Evolutionary conservation across 2,329 filamentous ascomycete genomes (phyloP).

Genomic region (Penicillium janthinellum): DNA sequence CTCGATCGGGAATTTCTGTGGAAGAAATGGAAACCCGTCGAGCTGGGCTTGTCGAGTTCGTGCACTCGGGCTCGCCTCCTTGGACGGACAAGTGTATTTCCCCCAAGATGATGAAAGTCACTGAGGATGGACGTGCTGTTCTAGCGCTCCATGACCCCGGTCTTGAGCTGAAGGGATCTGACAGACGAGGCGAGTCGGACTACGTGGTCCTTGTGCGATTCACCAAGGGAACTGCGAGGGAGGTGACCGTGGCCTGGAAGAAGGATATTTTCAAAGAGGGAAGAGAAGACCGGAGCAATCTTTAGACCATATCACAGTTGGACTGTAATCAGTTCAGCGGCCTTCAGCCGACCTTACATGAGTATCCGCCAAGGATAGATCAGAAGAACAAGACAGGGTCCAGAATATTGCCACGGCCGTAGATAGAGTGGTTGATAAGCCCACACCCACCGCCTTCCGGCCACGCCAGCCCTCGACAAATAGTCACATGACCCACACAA

Average conservation of each 20-base stretch:
- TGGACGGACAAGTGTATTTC: slow-evolving; percentile 53
- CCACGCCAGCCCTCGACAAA: slow-evolving; percentile 42
- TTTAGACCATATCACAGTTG: slow-evolving; percentile 26
- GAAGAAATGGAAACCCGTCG: slow-evolving; percentile 42
- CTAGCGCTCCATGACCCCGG: slow-evolving; percentile 58
- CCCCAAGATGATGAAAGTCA: slow-evolving; percentile 42
- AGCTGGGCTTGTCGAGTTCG: slow-evolving; percentile 51
- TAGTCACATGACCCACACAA: slow-evolving; percentile 48
- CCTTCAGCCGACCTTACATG: background rate
- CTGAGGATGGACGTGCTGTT: slow-evolving; percentile 53
- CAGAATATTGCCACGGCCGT: slow-evolving; percentile 24
- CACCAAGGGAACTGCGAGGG: slow-evolving; percentile 57
- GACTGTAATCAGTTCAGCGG: background rate
- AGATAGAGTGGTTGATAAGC: background rate
- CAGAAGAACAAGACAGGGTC: slow-evolving; percentile 1
- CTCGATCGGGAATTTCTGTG: slow-evolving; percentile 23
- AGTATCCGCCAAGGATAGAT: background rate
- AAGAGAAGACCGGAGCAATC: slow-evolving; percentile 31
- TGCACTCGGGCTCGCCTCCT: slow-evolving; percentile 47
- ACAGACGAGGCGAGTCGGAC: slow-evolving; percentile 54
- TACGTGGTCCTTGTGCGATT: slow-evolving; percentile 61
- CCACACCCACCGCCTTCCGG: slow-evolving; percentile 18
- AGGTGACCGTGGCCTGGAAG: slow-evolving; percentile 55
- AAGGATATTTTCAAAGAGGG: slow-evolving; percentile 50
- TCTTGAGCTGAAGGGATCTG: slow-evolving; percentile 54